Conservation (phyloP, 768 basidiomycete genomes). For the Termitomyces sp. region DNA sequence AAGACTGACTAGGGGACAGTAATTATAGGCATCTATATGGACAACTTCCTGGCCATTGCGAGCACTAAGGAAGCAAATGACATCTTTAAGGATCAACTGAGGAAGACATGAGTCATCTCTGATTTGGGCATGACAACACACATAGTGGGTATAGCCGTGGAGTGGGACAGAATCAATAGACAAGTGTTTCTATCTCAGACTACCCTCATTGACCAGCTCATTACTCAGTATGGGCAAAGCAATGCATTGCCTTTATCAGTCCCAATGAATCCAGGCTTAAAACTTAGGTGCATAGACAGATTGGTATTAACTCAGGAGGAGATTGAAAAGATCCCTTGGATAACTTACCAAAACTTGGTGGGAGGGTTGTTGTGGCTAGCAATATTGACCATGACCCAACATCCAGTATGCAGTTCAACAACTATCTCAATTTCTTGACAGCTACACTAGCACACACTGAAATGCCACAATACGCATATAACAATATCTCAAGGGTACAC, state of each 20-base stretch:
- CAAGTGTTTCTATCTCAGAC: too few relatives aligned
- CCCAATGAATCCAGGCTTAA: background rate
- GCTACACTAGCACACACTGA: background rate
- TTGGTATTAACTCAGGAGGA: background rate
- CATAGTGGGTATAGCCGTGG: background rate
- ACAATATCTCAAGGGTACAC: background rate
- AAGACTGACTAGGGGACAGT: background rate
- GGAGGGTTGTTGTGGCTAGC: background rate
- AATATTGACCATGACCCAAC: background rate
- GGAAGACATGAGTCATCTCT: background rate
- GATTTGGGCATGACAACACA: background rate
- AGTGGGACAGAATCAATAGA: background rate
- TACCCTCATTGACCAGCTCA: background rate
- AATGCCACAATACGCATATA: background rate
- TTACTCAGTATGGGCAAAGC: background rate
- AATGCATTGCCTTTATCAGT: background rate
- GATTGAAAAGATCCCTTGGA: background rate
- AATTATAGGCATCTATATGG: background rate
- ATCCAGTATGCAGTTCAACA: background rate
- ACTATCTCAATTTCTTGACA: background rate
- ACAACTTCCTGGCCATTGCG: background rate
- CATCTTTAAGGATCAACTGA: background rate
- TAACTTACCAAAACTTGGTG: background rate
- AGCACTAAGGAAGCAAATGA: background rate
- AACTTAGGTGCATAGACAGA: background rate